A percentile compares a stretch with the other conserved stretches of the same genome.
Evolutionary conservation across 1,284 basidiomycete species (phyloP).

Genomic region (Tausonia pullulans): DNA sequence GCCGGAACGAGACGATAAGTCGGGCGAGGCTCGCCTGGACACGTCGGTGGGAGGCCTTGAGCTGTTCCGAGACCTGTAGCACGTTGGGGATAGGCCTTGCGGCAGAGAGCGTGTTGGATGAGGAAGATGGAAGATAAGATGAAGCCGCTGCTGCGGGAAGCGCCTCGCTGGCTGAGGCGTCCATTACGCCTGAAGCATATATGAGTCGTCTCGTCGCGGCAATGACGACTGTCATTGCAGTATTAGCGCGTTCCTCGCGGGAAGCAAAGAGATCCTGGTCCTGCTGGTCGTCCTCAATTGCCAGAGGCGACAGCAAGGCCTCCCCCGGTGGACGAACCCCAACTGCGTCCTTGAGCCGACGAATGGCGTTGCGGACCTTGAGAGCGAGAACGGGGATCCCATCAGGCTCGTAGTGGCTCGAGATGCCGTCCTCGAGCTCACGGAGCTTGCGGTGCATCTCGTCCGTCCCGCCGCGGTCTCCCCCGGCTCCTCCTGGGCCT

Average conservation of each 20-base stretch:
- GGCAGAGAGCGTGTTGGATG: constrained; percentile 2
- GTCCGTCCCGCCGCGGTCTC: not conserved
- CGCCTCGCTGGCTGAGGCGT: not conserved
- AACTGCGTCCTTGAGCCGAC: constrained; percentile 2
- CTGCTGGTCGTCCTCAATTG: too few relatives aligned
- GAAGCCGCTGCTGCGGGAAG: too few relatives aligned
- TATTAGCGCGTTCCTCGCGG: constrained; percentile 33
- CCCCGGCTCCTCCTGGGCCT: not conserved
- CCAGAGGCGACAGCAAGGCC: too few relatives aligned
- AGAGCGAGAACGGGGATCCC: constrained; percentile 15
- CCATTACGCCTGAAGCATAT: constrained; percentile 23
- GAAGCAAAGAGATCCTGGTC: not conserved
- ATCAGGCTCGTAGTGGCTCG: constrained; percentile 3
- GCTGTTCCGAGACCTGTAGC: constrained; percentile 19
- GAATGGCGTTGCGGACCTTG: constrained; percentile 11
- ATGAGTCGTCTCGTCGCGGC: constrained; percentile 44
- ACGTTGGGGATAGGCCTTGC: not conserved
- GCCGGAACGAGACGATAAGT: constrained; percentile 35
- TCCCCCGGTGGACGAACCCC: not conserved
- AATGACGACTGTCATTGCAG: constrained; percentile 45
- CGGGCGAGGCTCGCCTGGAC: constrained; percentile 39
- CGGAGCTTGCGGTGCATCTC: constrained; percentile 1
- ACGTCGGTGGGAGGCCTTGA: constrained; percentile 35
- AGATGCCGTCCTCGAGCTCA: constrained; percentile 9
- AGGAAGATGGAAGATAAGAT: too few relatives aligned